Evolutionary conservation across 768 basidiomycete species (phyloP).

Genomic region (Podaxis mareebaensis): DNA sequence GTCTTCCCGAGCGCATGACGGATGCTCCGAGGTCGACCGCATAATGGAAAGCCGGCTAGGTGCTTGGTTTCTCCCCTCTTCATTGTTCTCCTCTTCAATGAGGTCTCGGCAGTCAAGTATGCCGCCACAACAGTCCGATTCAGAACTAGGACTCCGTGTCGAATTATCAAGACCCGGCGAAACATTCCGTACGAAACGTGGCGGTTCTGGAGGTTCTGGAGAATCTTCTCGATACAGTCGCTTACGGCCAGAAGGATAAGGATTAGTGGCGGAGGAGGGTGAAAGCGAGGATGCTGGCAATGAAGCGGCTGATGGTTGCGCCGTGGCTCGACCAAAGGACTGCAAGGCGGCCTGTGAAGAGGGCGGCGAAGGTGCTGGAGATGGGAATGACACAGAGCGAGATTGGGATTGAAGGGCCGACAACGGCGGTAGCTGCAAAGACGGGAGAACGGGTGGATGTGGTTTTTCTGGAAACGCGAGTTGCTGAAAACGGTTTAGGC

Average conservation of each 20-base stretch:
- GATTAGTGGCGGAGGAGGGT: background rate
- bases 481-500: conserved; percentile 55
- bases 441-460: conserved; percentile 1
- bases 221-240: conserved; percentile 34
- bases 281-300: conserved; percentile 9
- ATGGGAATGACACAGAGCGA: conserved; percentile 30
- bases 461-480: conserved; percentile 39
- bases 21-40: conserved; percentile 26
- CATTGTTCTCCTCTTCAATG: conserved; percentile 28
- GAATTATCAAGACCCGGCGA: background rate
- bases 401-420: conserved; percentile 11
- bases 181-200: conserved; percentile 1
- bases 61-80: conserved; percentile 20
- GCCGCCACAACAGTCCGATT: conserved; percentile 51
- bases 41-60: conserved; percentile 28
- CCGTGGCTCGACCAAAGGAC: conserved; percentile 2
- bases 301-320: conserved; percentile 5
- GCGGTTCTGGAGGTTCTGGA: conserved; percentile 18
- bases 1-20: conserved; percentile 9
- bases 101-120: conserved; percentile 49
- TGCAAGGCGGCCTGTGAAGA: conserved; percentile 13
- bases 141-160: conserved; percentile 28
- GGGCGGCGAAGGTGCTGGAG: conserved; percentile 27
- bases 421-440: conserved; percentile 16
- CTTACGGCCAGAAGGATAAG: conserved; percentile 27